Evolutionary conservation across 352 stramenopile genomes (phyloP).

Genomic region (Phytophthora rubi): DNA sequence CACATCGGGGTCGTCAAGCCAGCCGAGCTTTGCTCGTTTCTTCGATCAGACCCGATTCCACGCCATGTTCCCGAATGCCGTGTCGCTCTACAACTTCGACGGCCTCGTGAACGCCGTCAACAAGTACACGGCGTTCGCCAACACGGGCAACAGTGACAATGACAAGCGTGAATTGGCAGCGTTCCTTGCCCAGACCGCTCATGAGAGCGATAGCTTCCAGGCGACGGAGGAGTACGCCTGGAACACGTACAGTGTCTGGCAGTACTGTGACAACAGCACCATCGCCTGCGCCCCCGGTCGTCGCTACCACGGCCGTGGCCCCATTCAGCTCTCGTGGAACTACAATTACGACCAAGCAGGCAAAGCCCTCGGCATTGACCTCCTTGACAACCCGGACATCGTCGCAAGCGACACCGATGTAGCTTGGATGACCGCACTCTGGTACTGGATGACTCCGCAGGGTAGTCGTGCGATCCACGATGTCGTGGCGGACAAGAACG

Average conservation of each 20-base stretch:
- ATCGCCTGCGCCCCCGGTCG: conserved; percentile 38
- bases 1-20: background rate
- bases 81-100: conserved; percentile 50
- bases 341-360: conserved; percentile 59
- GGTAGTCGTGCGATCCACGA: conserved; percentile 49
- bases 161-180: conserved; percentile 53
- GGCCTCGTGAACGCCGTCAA: conserved; percentile 42
- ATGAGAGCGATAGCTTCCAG: conserved; percentile 54
- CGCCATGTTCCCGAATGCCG: conserved; percentile 42
- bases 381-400: conserved; percentile 45
- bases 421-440: conserved; percentile 56
- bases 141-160: conserved; percentile 42
- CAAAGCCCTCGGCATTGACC: conserved; percentile 43
- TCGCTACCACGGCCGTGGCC: conserved; percentile 53
- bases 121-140: conserved; percentile 55
- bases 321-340: conserved; percentile 62
- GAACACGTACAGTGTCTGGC: conserved; percentile 41
- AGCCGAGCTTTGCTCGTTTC: conserved; percentile 38
- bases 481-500: conserved; percentile 38
- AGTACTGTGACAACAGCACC: conserved; percentile 53
- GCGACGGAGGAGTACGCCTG: conserved; percentile 47
- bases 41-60: conserved; percentile 46
- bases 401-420: conserved; percentile 42
- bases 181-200: conserved; percentile 51
- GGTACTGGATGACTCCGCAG: conserved; percentile 61